phyloP scores from a whole-genome alignment of 2,329 filamentous ascomycete genomes.

The Sclerotinia minor region DNA sequence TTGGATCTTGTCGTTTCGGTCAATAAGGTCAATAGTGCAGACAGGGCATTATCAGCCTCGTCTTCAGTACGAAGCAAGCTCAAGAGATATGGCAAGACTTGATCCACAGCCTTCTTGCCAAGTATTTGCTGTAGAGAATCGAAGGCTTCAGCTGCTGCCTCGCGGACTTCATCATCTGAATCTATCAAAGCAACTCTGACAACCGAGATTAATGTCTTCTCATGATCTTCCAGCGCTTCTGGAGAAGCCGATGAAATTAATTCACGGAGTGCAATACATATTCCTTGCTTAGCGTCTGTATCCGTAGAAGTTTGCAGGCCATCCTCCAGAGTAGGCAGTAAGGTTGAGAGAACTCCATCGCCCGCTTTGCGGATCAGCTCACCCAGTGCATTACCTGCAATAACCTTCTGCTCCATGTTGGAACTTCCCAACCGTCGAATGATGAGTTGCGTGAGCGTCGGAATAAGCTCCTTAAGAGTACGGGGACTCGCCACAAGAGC shows the following conservation, averaged over 20 bases:
- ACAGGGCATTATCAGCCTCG: conserved; percentile 87
- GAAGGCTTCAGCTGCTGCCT: conserved; percentile 95
- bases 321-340: conserved; percentile 90
- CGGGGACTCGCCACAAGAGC: conserved; percentile 88
- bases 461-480: conserved; percentile 92
- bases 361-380: conserved; percentile 97
- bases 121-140: conserved; percentile 91
- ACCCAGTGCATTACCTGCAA: conserved; percentile 93
- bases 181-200: conserved; percentile 92
- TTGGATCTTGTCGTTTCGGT: conserved; percentile 93
- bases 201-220: conserved; percentile 91
- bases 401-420: conserved; percentile 98
- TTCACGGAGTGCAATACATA: conserved; percentile 93
- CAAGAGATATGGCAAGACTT: conserved; percentile 89
- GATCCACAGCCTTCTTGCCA: conserved; percentile 91
- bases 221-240: conserved; percentile 89
- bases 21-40: conserved; percentile 87
- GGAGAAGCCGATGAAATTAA: conserved; percentile 85
- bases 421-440: conserved; percentile 91
- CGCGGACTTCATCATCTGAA: conserved; percentile 82
- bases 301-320: conserved; percentile 86
- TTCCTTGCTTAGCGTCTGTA: conserved; percentile 91
- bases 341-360: conserved; percentile 82
- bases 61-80: conserved; percentile 83
- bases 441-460: conserved; percentile 90